Base-by-base conservation (phyloP, 768 basidiomycete species). In the Cystobasidium ongulense region DNA sequence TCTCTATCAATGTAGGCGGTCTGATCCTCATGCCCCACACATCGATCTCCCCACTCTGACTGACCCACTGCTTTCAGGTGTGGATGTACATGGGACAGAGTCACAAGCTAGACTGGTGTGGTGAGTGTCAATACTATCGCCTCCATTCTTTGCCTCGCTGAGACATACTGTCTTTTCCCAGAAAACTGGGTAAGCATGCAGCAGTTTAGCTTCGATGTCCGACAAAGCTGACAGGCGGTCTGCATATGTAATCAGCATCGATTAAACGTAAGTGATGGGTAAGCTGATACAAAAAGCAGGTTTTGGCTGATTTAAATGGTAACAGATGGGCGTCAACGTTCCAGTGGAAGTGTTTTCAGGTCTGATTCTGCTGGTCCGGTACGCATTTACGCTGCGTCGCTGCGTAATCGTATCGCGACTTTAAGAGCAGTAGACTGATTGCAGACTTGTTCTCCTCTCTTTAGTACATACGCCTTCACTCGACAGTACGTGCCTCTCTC, bases 341-440 rank as follows among this genome's bases (percentile, higher is more conserved):
- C 57, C 57, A 5, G 57, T 59, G 13, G 57, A 59, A 35, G 57
- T 23, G 25, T 59, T 59, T 29, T 59, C 57, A 2, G 57, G 57
- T 4, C 8, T 59, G 57, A 59, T 59, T 35, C 57, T 59, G 33
- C 57, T 59, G 15, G 57, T 59, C 33, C 57, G 57, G 57, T 59
- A 29, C 25, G 57, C n/a, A n/a, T n/a, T n/a, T n/a, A n/a, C n/a
- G n/a, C n/a, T n/a, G n/a, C n/a, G n/a, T n/a, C n/a, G n/a, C n/a
- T n/a, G n/a, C n/a, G n/a, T n/a, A n/a, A n/a, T n/a, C n/a, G n/a
- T n/a, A n/a, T n/a, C n/a, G n/a, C n/a, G n/a, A n/a, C n/a, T n/a
- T n/a, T n/a, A n/a, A n/a, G 21, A 29, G 29, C 8, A 59, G 57
- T 15, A 27, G 29, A n/a, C 57, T 7, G 5, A 11, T 59, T 21